Conservation (phyloP, 2,329 filamentous ascomycete genomes). For the Rhytidhysteron rufulum region DNA sequence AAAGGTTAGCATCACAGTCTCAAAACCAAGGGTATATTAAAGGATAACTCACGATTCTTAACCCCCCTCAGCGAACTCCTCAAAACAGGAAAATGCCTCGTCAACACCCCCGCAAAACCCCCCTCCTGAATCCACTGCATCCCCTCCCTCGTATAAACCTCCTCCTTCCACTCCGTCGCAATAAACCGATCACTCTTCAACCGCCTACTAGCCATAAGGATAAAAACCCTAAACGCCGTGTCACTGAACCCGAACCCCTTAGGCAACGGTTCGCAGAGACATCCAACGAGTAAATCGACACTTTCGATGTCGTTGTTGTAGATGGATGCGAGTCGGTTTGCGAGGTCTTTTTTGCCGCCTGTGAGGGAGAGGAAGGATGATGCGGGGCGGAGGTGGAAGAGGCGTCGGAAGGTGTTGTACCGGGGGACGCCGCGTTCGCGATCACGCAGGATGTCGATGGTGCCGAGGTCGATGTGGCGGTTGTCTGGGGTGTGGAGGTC, state of each 20-base stretch:
- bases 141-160: conserved; percentile 36
- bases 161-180: conserved; percentile 32
- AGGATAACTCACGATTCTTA: no score
- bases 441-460: conserved; percentile 46
- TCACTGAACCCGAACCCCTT: conserved; percentile 48
- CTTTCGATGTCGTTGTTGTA: conserved; percentile 42
- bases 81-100: conserved; percentile 43
- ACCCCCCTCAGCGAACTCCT: conserved; percentile 23
- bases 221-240: conserved; percentile 46
- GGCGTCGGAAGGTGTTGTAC: conserved; percentile 44
- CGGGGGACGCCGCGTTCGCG: conserved; percentile 46
- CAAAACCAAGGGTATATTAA: no score
- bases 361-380: conserved; percentile 39
- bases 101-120: conserved; percentile 43
- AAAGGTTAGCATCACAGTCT: no score
- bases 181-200: conserved; percentile 42
- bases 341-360: conserved; percentile 36
- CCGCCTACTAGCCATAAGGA: conserved; percentile 42
- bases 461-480: conserved; percentile 41
- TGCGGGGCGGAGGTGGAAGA: conserved; percentile 38
- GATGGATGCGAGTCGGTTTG: conserved; percentile 33
- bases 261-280: conserved; percentile 41
- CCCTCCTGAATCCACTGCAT: conserved; percentile 38
- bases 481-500: conserved; percentile 41
- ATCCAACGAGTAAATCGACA: conserved; percentile 43